phyloP scores from a whole-genome alignment of 2,329 filamentous ascomycete species.

The Fonsecaea erecta region DNA sequence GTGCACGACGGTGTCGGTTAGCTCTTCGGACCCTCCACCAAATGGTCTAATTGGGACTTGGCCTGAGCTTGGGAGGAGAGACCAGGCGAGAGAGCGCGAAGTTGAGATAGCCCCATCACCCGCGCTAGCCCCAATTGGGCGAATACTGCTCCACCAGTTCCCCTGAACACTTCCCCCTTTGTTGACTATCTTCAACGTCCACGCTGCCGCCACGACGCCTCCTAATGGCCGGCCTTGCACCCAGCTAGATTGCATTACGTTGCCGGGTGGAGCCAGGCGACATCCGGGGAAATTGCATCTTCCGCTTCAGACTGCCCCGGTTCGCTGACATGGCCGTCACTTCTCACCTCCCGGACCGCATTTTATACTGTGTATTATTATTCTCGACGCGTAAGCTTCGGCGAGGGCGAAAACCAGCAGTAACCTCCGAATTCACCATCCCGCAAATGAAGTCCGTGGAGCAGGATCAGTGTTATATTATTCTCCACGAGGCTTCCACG shows the following conservation, averaged over 20 bases:
- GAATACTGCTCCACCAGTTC: neutral
- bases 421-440: neutral
- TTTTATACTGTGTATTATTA: no score
- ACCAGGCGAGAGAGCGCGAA: constrained; percentile 5
- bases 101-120: neutral
- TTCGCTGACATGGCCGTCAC: neutral
- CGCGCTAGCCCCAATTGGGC: neutral
- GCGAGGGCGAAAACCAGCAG: constrained; percentile 3
- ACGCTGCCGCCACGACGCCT: neutral
- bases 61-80: neutral
- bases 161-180: constrained; percentile 18
- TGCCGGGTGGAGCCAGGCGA: constrained; percentile 2
- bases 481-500: neutral
- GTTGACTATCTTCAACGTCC: constrained; percentile 5
- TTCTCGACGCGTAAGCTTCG: constrained; percentile 14
- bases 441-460: neutral
- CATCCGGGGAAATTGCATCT: constrained; percentile 25
- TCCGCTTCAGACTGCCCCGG: constrained; percentile 7
- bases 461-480: neutral
- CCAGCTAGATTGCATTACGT: constrained; percentile 19
- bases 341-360: neutral
- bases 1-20: neutral
- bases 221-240: constrained; percentile 8
- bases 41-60: neutral
- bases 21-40: neutral